phyloP scores from a whole-genome alignment of 2,329 filamentous ascomycete species.

The Onygena corvina region DNA sequence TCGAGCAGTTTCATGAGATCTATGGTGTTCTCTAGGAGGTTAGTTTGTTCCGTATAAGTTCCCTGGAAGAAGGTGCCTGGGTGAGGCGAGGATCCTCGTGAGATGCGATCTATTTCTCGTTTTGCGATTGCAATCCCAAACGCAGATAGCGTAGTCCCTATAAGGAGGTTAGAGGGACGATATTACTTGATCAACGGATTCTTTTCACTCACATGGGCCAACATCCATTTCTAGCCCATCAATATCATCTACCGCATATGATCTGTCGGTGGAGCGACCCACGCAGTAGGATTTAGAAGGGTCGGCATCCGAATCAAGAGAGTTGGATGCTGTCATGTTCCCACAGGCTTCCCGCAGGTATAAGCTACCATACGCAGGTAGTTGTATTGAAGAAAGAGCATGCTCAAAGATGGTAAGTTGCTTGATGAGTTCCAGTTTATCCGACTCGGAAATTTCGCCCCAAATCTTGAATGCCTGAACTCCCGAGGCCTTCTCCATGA shows the following conservation, averaged over 20 bases:
- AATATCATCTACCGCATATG: not conserved
- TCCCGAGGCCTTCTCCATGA: conserved; percentile 11
- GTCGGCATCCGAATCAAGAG: conserved; percentile 19
- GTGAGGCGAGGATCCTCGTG: not conserved
- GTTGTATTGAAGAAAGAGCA: conserved; percentile 16
- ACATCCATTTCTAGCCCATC: not conserved
- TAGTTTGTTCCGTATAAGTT: not conserved
- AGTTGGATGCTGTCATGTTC: conserved; percentile 15
- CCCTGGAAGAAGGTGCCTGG: conserved; percentile 7
- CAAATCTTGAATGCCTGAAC: conserved; percentile 9
- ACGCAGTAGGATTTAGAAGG: conserved; percentile 3
- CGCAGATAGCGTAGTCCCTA: not conserved
- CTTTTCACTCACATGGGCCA: not conserved
- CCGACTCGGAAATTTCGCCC: conserved; percentile 12
- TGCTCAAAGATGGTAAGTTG: conserved; percentile 17
- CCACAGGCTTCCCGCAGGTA: conserved; percentile 20
- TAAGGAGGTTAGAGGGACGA: not conserved
- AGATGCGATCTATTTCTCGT: conserved; percentile 3
- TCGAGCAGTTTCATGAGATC: not conserved
- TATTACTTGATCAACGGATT: not conserved
- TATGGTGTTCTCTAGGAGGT: not conserved
- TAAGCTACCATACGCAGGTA: conserved; percentile 20
- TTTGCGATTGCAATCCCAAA: conserved; percentile 7
- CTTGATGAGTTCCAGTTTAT: conserved; percentile 19
- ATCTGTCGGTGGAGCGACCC: not conserved